Base-by-base conservation (phyloP, 345 rosid genomes). In the Durio zibethinus region DNA sequence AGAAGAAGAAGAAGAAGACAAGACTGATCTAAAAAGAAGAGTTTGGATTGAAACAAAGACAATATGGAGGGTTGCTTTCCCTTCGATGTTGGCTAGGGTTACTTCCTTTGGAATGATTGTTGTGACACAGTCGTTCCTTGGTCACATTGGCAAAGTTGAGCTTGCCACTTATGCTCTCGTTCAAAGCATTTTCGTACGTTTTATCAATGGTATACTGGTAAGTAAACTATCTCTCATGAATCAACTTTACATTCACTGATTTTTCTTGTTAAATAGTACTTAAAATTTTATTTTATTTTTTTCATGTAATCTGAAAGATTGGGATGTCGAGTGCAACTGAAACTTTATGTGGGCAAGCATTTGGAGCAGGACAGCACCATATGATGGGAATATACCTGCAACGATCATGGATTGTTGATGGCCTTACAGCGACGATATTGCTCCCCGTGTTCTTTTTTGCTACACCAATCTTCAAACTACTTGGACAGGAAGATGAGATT, bases 41-140 rank as follows among this genome's bases (percentile, higher is more conserved):
- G 64, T 87, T 36, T 87, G 84, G 83, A 50, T 4, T 0, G 90
- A 87, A 76, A 11, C 78, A 8, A 85, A 84, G 73, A 76, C 31
- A 38, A 77, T 77, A 77, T 87, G 90, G 90, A 79, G 79, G 68
- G 54, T 84, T 40, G 82, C 87, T 40, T 87, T 85, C 80, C 88
- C 87, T 11, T 61, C 85, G 0, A 80, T 82, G 27, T 12, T 87
- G 56, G 63, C 81, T 9, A 79, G 87, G 68, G 76, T 81, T 14
- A 47, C 83, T 29, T 16, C 75, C 1, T 87, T 31, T 53, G 88
- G 88, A 29, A 63, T 77, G 50, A 36, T 85, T 48, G 82, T 87
- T 36, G 86, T 82, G 1, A 85, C 88, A 27, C 88, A 85, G 57
- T 76, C 76, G 2, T 87, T 87, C 50, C 56, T 85, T n/a, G 87